A percentile compares a stretch with the other conserved stretches of the same genome.
Conservation (phyloP, 768 basidiomycete species). For the Lactarius vividus region DNA sequence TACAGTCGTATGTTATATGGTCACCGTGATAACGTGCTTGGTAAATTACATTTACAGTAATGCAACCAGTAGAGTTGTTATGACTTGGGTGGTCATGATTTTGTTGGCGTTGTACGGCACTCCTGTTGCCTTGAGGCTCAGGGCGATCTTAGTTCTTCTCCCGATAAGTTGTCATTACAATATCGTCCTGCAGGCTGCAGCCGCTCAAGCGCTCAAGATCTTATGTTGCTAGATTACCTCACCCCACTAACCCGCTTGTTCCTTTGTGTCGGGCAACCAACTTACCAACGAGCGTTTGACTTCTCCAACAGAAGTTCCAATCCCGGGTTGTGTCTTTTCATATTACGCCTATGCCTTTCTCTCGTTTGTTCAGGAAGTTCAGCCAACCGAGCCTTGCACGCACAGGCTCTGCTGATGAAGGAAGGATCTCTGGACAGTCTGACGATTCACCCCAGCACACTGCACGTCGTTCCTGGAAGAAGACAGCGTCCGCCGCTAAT, state of each 20-base stretch:
- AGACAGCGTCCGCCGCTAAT: neutral
- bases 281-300: neutral
- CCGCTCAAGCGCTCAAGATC: too few relatives aligned
- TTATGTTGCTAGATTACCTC: too few relatives aligned
- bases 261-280: neutral
- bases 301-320: neutral
- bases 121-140: too few relatives aligned
- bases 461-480: neutral
- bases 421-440: neutral
- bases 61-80: too few relatives aligned
- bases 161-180: too few relatives aligned
- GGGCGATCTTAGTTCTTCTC: too few relatives aligned
- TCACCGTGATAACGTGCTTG: too few relatives aligned
- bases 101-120: too few relatives aligned
- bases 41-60: too few relatives aligned
- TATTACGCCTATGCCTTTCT: neutral
- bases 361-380: conserved; percentile 7
- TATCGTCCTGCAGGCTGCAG: too few relatives aligned
- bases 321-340: neutral
- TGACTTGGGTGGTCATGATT: too few relatives aligned
- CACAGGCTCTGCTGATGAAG: neutral
- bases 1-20: too few relatives aligned
- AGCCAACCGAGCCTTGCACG: conserved; percentile 6
- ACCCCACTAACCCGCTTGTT: neutral
- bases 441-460: neutral